phyloP scores from a whole-genome alignment of 1,284 basidiomycete genomes.

The Coniferiporia weirii region DNA sequence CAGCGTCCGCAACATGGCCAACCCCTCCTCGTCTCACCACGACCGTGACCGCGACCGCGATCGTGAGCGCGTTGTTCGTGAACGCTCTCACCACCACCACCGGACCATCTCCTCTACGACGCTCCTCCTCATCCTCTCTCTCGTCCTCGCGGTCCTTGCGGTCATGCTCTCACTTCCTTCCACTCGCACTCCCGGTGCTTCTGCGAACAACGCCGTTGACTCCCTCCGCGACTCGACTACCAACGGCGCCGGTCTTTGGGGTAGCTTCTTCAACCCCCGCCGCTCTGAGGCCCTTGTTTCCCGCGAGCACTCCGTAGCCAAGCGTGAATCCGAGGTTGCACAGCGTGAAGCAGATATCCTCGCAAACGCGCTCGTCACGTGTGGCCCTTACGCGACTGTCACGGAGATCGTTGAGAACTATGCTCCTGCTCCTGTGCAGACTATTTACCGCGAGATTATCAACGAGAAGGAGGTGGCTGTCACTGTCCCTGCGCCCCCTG shows the following conservation, averaged over 20 bases:
- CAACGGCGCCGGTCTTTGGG: slow-evolving; percentile 51
- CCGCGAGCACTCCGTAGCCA: slow-evolving; percentile 68
- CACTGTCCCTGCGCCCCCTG: slow-evolving; percentile 49
- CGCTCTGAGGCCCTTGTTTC: slow-evolving; percentile 71
- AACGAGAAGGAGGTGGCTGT: slow-evolving; percentile 62
- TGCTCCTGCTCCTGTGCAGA: slow-evolving; percentile 53
- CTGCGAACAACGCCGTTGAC: slow-evolving; percentile 1
- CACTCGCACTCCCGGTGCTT: slow-evolving; percentile 23
- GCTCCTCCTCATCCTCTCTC: slow-evolving; percentile 74
- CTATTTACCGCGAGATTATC: slow-evolving; percentile 78
- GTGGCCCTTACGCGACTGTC: slow-evolving; percentile 44
- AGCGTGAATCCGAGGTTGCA: slow-evolving; percentile 78
- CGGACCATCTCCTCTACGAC: slow-evolving; percentile 85
- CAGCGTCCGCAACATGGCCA: slow-evolving; percentile 59
- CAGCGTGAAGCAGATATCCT: slow-evolving; percentile 78
- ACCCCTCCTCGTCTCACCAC: slow-evolving; percentile 76
- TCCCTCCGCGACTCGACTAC: slow-evolving; percentile 22
- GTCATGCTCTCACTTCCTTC: slow-evolving; percentile 80
- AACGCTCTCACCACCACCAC: slow-evolving; percentile 56
- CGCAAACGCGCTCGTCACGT: slow-evolving; percentile 55
- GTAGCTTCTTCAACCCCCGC: slow-evolving; percentile 65
- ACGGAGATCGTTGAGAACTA: slow-evolving; percentile 41
- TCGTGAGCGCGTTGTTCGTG: slow-evolving; percentile 45
- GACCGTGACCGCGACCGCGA: slow-evolving; percentile 50
- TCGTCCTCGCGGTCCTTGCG: slow-evolving; percentile 75